Conservation (phyloP, 768 basidiomycete genomes). For the Boletus vinaceobasis region DNA sequence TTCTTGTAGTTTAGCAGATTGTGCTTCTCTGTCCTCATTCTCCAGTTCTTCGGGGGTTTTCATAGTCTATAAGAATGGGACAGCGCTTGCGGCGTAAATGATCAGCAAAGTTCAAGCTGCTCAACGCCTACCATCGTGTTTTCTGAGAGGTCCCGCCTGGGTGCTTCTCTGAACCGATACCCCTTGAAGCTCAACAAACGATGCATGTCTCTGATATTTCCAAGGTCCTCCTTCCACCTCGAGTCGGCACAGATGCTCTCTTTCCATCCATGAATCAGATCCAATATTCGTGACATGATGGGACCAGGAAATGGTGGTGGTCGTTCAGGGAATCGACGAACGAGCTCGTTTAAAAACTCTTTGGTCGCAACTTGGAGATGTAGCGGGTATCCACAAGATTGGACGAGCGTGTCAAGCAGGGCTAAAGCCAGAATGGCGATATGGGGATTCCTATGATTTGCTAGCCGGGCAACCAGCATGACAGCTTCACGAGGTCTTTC, state of each 20-base stretch:
- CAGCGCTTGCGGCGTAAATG: background rate
- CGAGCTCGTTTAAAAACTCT: constrained; percentile 97
- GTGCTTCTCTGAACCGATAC: constrained; percentile 64
- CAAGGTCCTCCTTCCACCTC: constrained; percentile 94
- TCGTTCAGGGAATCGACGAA: constrained; percentile 94
- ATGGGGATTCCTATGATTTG: constrained; percentile 93
- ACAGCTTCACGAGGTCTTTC: constrained; percentile 86
- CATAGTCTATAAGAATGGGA: constrained; percentile 55
- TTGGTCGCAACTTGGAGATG: constrained; percentile 97
- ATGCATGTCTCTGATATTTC: constrained; percentile 98
- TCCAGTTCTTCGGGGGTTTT: constrained; percentile 97
- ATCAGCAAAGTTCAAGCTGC: background rate
- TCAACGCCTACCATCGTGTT: constrained; percentile 20
- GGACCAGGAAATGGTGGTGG: constrained; percentile 93
- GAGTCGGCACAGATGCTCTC: constrained; percentile 85
- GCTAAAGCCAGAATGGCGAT: constrained; percentile 82
- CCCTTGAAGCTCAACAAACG: constrained; percentile 92
- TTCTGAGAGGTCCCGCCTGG: constrained; percentile 17
- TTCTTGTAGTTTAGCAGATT: constrained; percentile 97
- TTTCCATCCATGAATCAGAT: constrained; percentile 92
- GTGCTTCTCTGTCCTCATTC: constrained; percentile 90
- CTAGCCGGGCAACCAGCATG: constrained; percentile 76
- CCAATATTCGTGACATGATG: constrained; percentile 92
- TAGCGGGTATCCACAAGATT: constrained; percentile 95
- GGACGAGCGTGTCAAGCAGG: constrained; percentile 87